Evolutionary conservation across 176 grass and related monocot species (phyloP), one percentile per base, ranked within the genome.

Genomic region (Rhynchospora pubera): DNA sequence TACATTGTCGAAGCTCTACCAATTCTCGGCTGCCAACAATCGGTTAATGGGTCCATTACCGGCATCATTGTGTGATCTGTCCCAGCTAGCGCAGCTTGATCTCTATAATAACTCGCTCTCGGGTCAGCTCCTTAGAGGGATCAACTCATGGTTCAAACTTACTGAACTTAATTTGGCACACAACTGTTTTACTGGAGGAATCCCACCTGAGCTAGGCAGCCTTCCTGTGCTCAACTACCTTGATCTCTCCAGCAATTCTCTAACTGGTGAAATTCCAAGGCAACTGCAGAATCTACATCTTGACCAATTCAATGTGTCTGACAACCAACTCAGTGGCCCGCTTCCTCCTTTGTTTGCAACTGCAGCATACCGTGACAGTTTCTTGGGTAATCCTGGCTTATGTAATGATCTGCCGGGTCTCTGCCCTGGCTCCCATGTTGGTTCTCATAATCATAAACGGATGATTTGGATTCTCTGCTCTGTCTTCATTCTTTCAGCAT

Each of bases 371-470:
- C 62, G 0, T 9, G 76, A 86, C 5, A 87, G 97, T 88, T 99
- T 99, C 83, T 83, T 95, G 71, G 97, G 91, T 28, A 99, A 96
- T 50, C 97, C 93, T 8, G 89, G 84, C 3, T 81, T 99, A 12
- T 93, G 89, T 82, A 21, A 39, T 12, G 87, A 90, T 52, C 6
- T 83, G 15, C 84, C 85, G 8, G 58, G 76, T 9, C 44, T 67
- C 8, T 90, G 88, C 48, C 46, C 85, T 1, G 23, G 9, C 10
- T 3, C 65, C n/a, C 45, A 69, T 13, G 23, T 43, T 3, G 12
- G 64, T 26, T 55, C 82, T 11, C 62, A 32, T 59, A 15, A 39
- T 42, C 28, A 24, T 30, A 43, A 66, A 56, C 9, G 14, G 28
- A 72, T 21, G 9, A 74, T 56, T 57, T 39, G 45, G 62, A 7